Percentiles rank a stretch among this genome's conserved stretches.
phyloP scores from a whole-genome alignment of 2,329 filamentous ascomycete species.

The Aphanoascus verrucosus region DNA sequence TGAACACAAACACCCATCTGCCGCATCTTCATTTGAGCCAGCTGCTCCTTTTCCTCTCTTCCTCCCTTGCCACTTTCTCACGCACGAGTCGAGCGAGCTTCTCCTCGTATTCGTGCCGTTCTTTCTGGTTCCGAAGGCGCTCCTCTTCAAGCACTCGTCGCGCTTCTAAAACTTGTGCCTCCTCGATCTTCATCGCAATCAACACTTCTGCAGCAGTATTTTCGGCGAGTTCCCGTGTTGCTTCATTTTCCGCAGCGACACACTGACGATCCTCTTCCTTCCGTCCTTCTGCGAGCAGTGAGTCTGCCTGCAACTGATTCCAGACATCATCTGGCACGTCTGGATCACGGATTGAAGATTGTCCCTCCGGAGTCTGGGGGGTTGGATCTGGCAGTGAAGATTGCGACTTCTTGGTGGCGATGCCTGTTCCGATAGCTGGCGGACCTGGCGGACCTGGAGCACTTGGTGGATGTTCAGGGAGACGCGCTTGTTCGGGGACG shows the following conservation, averaged over 20 bases:
- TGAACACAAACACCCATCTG: no score
- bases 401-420: background rate
- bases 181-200: background rate
- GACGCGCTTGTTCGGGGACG: no score
- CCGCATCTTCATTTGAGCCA: no score
- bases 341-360: no score
- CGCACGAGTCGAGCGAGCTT: constrained; percentile 24
- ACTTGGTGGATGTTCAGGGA: background rate
- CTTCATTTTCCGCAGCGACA: constrained; percentile 13
- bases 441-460: background rate
- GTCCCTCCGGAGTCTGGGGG: no score
- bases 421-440: no score
- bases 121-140: constrained; percentile 1
- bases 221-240: no score
- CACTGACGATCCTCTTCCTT: constrained; percentile 10
- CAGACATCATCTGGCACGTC: constrained; percentile 34
- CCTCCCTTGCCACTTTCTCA: constrained; percentile 34
- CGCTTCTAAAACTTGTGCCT: background rate
- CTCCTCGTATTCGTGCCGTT: constrained; percentile 15
- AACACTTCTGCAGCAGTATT: no score
- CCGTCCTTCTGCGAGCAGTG: constrained; percentile 22
- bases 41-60: constrained; percentile 13
- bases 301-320: constrained; percentile 49
- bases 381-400: no score
- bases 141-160: constrained; percentile 13